Conservation (phyloP, 2,329 filamentous ascomycete species). For the Fusarium sp. region DNA sequence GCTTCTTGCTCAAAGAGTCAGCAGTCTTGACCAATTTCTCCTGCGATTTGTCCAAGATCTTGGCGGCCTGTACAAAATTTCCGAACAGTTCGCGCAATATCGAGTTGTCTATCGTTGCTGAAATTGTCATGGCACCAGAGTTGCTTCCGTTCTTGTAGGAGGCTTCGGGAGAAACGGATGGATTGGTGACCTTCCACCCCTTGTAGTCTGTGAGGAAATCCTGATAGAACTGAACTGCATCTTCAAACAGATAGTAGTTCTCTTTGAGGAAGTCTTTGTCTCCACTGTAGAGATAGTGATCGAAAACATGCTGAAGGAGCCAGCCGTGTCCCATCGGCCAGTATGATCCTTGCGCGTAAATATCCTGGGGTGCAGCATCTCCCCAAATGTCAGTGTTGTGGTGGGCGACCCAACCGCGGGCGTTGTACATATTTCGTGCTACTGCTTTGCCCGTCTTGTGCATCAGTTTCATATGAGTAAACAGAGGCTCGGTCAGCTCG, state of each 20-base stretch:
- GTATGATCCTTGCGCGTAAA: background rate
- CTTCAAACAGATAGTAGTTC: background rate
- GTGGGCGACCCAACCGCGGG: constrained; percentile 1
- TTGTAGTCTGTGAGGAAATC: constrained; percentile 6
- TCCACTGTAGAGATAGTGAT: background rate
- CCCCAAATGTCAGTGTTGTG: constrained; percentile 10
- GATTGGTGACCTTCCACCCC: constrained; percentile 1
- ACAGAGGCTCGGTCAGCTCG: background rate
- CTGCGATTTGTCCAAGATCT: background rate
- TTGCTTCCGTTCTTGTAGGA: constrained; percentile 6
- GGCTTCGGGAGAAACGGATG: constrained; percentile 4
- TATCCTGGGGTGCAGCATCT: constrained; percentile 2
- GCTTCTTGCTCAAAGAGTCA: background rate
- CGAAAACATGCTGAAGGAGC: constrained; percentile 3
- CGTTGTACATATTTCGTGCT: constrained; percentile 1
- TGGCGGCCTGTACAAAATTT: background rate
- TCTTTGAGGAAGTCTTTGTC: background rate
- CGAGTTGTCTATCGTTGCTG: constrained; percentile 3
- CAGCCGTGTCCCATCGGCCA: constrained; percentile 5
- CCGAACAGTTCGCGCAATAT: constrained; percentile 7
- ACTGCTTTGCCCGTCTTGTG: background rate
- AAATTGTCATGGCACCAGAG: background rate
- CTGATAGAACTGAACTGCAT: background rate
- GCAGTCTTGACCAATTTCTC: background rate
- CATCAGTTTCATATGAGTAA: background rate